Percentiles rank a stretch among this genome's conserved stretches.
Evolutionary conservation across 1,139 yeast species (phyloP).

Genomic region (Maudiozyma humilis): DNA sequence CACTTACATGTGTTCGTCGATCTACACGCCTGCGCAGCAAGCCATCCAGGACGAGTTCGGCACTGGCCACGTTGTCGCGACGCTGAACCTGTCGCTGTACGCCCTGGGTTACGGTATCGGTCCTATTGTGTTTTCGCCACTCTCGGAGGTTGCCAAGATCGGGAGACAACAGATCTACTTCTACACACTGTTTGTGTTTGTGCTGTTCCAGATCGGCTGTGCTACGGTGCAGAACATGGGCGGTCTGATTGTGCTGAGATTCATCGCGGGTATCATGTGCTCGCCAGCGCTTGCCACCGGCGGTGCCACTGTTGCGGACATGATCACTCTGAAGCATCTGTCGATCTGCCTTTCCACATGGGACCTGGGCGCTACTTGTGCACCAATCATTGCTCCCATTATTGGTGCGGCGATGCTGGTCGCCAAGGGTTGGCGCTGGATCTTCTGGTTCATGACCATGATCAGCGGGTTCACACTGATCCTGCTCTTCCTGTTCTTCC

Average conservation of each 20-base stretch:
- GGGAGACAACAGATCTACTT: slow-evolving; percentile 52
- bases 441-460: slow-evolving; percentile 39
- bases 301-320: slow-evolving; percentile 49
- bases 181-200: slow-evolving; percentile 45
- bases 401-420: slow-evolving; percentile 43
- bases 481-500: slow-evolving; percentile 35
- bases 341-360: slow-evolving; percentile 40
- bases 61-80: slow-evolving; percentile 15
- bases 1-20: slow-evolving; percentile 54
- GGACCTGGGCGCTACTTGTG: slow-evolving; percentile 49
- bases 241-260: slow-evolving; percentile 43
- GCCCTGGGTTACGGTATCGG: slow-evolving; percentile 52
- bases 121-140: slow-evolving; percentile 46
- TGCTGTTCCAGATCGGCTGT: slow-evolving; percentile 51
- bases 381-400: slow-evolving; percentile 60
- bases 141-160: slow-evolving; percentile 43
- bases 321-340: slow-evolving; percentile 39
- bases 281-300: slow-evolving; percentile 55
- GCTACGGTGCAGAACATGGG: slow-evolving; percentile 48
- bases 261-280: slow-evolving; percentile 45
- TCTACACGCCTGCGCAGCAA: slow-evolving; percentile 47
- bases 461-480: slow-evolving; percentile 34
- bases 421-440: slow-evolving; percentile 41
- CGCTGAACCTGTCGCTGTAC: slow-evolving; percentile 14
- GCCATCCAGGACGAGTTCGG: slow-evolving; percentile 11